phyloP scores from a whole-genome alignment of 352 stramenopile species.

The Pythium volutum region DNA sequence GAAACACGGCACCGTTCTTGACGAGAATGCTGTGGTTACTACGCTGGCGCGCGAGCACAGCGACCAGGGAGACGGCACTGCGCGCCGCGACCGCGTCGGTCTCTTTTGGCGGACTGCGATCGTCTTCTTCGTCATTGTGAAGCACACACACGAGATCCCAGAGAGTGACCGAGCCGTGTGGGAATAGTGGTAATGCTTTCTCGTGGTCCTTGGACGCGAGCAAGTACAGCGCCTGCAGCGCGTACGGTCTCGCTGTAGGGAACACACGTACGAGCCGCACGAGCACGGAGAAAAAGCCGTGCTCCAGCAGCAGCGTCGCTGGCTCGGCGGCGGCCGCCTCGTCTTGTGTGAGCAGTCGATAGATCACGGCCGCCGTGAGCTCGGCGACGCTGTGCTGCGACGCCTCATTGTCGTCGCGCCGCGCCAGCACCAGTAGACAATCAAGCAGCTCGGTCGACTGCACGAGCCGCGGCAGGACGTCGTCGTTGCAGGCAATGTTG shows the following conservation, averaged over 20 bases:
- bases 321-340: background rate
- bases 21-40: conserved; percentile 57
- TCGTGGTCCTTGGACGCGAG: conserved; percentile 38
- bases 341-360: conserved; percentile 36
- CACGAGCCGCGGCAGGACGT: conserved; percentile 46
- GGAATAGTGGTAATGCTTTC: conserved; percentile 32
- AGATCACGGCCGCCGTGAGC: conserved; percentile 54
- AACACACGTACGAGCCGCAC: conserved; percentile 48
- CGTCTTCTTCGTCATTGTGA: conserved; percentile 13
- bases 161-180: conserved; percentile 61
- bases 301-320: conserved; percentile 32
- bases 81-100: conserved; percentile 16
- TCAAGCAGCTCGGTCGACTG: conserved; percentile 34
- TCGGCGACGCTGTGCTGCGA: conserved; percentile 39
- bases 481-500: conserved; percentile 74
- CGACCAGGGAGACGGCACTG: conserved; percentile 57
- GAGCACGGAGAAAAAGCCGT: conserved; percentile 47
- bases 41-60: conserved; percentile 52
- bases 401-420: conserved; percentile 3
- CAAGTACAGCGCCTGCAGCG: conserved; percentile 57
- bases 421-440: conserved; percentile 38
- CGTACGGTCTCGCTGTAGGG: conserved; percentile 35
- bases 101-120: background rate
- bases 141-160: conserved; percentile 39
- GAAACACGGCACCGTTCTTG: conserved; percentile 51